Evolutionary conservation across 345 rosid genomes (phyloP).

Genomic region (Sisymbrium irio): DNA sequence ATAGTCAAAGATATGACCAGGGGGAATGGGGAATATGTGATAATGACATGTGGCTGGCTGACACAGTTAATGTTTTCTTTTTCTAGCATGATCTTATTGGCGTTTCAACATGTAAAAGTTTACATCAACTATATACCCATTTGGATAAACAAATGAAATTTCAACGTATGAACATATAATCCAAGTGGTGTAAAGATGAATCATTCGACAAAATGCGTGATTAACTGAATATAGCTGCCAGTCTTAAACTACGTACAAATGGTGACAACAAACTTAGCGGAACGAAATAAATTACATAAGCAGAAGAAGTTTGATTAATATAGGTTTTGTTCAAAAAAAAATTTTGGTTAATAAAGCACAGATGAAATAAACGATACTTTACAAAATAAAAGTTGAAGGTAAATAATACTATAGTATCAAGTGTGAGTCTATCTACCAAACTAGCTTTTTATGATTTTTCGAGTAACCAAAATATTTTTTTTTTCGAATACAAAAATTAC

Average conservation of each 20-base stretch:
- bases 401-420: too few species aligned
- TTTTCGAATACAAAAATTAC: too few species aligned
- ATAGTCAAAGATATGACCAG: conserved; percentile 30
- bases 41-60: conserved; percentile 8
- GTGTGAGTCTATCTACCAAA: too few species aligned
- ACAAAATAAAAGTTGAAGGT: too few species aligned
- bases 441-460: too few species aligned
- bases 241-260: background rate
- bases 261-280: background rate
- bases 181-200: background rate
- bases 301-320: background rate
- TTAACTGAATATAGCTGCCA: background rate
- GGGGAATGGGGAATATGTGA: conserved; percentile 14
- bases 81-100: background rate
- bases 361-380: background rate
- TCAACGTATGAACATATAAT: background rate
- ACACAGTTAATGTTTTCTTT: conserved; percentile 19
- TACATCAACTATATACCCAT: background rate
- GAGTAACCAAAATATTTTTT: too few species aligned
- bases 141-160: conserved; percentile 10
- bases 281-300: background rate
- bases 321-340: background rate
- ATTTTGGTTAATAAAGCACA: background rate
- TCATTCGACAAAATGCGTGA: background rate
- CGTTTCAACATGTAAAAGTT: conserved; percentile 6